Evolutionary conservation across 2,329 filamentous ascomycete genomes (phyloP).

Genomic region (Sclerotinia sclerotiorum): DNA sequence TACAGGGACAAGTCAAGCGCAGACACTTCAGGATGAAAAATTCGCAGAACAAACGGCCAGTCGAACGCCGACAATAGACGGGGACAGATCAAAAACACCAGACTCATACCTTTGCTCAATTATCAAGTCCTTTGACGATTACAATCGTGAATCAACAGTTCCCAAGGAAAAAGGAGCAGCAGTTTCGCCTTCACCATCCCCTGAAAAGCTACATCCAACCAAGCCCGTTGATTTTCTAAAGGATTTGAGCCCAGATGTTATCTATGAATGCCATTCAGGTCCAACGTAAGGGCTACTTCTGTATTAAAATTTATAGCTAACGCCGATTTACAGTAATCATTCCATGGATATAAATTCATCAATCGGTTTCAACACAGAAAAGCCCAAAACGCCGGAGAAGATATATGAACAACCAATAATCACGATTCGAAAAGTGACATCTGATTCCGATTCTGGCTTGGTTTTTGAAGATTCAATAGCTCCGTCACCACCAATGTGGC

Average conservation of each 20-base stretch:
- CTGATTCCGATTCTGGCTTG: neutral
- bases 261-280: neutral
- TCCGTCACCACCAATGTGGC: constrained; percentile 9
- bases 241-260: constrained; percentile 19
- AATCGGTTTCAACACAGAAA: neutral
- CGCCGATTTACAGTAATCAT: neutral
- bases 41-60: neutral
- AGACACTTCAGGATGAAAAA: constrained; percentile 2
- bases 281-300: neutral
- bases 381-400: neutral
- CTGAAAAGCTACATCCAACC: constrained; percentile 20
- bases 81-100: constrained; percentile 7
- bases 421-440: neutral
- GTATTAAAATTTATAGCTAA: neutral
- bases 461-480: constrained; percentile 1
- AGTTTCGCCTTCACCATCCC: constrained; percentile 23
- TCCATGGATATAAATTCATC: neutral
- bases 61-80: neutral
- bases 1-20: constrained; percentile 19
- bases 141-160: neutral
- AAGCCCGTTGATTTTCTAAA: constrained; percentile 26
- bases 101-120: constrained; percentile 21
- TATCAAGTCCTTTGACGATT: constrained; percentile 17
- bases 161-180: neutral
- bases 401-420: neutral